phyloP scores from a whole-genome alignment of 225 moss, liverwort and hornwort genomes.

The Anthoceros angustus region DNA sequence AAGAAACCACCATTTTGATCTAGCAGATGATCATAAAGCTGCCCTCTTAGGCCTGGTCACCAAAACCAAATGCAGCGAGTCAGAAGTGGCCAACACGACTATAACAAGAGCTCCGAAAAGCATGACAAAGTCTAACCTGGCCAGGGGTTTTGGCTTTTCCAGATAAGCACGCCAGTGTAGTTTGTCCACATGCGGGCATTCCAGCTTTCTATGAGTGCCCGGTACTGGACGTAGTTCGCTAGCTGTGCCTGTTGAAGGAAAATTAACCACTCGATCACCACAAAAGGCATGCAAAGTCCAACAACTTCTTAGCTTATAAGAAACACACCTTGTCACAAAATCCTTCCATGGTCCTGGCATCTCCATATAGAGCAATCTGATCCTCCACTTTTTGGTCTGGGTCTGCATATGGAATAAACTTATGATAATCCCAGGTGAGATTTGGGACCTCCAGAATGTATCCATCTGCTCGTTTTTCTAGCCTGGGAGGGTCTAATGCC shows the following conservation, averaged over 20 bases:
- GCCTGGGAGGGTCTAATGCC: slow-evolving; percentile 64
- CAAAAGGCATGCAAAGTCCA: neutral
- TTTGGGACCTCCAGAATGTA: slow-evolving; percentile 47
- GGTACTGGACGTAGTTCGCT: slow-evolving; percentile 73
- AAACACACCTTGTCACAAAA: slow-evolving; percentile 49
- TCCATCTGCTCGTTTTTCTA: slow-evolving; percentile 14
- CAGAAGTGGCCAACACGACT: neutral
- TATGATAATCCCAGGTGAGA: slow-evolving; percentile 77
- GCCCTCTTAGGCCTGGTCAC: slow-evolving; percentile 36
- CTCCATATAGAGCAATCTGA: slow-evolving; percentile 57
- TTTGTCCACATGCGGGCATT: slow-evolving; percentile 93
- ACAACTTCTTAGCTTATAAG: neutral
- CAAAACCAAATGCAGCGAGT: neutral
- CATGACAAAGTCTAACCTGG: slow-evolving; percentile 28
- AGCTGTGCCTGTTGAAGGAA: slow-evolving; percentile 57
- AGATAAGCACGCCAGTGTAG: slow-evolving; percentile 70
- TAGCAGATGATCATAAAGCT: slow-evolving; percentile 79
- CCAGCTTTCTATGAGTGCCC: slow-evolving; percentile 84
- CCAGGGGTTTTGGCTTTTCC: slow-evolving; percentile 97
- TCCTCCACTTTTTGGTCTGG: slow-evolving; percentile 30
- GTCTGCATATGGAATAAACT: slow-evolving; percentile 70
- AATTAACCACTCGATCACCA: slow-evolving; percentile 1
- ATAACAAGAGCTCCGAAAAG: too few relatives aligned
- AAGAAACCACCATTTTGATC: slow-evolving; percentile 96
- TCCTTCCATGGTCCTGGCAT: slow-evolving; percentile 43